Evolutionary conservation across 805 yeast species (phyloP), one percentile per base, ranked within the genome.

Genomic region (Kregervanrija fluxuum): DNA sequence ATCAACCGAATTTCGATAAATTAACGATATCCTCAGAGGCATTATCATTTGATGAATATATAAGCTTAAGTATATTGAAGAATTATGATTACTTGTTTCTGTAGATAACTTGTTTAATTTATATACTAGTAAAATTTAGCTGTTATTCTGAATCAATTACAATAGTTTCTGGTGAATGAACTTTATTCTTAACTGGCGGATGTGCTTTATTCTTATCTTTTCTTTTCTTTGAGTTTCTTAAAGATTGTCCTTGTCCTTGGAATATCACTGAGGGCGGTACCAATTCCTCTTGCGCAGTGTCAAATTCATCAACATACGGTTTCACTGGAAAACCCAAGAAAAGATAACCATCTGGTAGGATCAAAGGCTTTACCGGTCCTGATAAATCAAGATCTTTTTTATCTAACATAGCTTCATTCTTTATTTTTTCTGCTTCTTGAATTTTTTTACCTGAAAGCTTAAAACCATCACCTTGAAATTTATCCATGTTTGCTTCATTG

Each of bases 321-420:
- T 71, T 69, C 5, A 84, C 76, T 0, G 98, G 97, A 60, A 82
- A 93, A 1, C 99, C 99, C 61, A 93, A 90, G 59, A 93, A 93
- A 11, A 93, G 69, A 62, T 88, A 91, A 17, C 95, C 95, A 35
- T 75, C 83, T 0, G 96, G 95, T 36, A 93, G 67, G 5, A 70
- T 64, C 44, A 93, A 67, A 9, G 89, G 85, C 2, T 79, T 85
- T 0, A 95, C 85, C 5, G 79, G 75, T 0, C 83, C 85, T 42
- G 74, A 66, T 8, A 79, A 67, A 45, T 75, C 76, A 64, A 45
- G 70, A 52, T 36, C 65, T 5, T 10, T 46, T 8, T 41, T 38
- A 12, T 44, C 47, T n/a, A 43, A 37, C 32, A 28, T 11, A 28
- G 42, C 38, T 16, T 43, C 38, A 8, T 51, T 53, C 37, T 58